phyloP scores from a whole-genome alignment of 768 basidiomycete genomes.

The Rhodotorula kratochvilovae region DNA sequence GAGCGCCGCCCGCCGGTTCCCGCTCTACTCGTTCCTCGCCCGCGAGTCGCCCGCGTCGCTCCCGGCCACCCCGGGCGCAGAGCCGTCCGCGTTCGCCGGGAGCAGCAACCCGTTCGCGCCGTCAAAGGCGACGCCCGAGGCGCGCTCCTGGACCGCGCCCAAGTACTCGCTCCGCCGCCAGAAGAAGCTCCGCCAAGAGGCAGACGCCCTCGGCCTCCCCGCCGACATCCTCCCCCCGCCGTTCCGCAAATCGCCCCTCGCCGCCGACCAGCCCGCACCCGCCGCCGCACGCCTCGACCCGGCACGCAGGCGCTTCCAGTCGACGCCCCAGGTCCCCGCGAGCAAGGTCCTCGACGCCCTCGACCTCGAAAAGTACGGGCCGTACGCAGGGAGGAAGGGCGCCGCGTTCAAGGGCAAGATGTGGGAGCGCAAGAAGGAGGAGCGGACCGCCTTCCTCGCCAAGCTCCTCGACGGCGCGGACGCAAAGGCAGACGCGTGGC shows the following conservation, averaged over 20 bases:
- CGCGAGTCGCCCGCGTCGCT: slow-evolving; percentile 32
- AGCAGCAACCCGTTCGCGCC: slow-evolving; percentile 32
- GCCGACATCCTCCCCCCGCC: slow-evolving; percentile 20
- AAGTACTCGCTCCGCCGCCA: slow-evolving; percentile 37
- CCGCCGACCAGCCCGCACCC: not conserved
- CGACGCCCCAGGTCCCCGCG: slow-evolving; percentile 12
- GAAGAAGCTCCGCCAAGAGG: slow-evolving; percentile 25
- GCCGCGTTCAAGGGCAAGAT: slow-evolving; percentile 40
- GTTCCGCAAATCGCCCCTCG: not conserved
- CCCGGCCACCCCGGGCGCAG: not conserved
- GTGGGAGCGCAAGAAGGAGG: slow-evolving; percentile 35
- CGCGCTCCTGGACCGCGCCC: slow-evolving; percentile 30
- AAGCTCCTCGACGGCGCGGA: slow-evolving; percentile 22
- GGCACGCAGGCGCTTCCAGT: not conserved
- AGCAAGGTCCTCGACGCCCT: slow-evolving; percentile 22
- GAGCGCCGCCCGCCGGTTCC: slow-evolving; percentile 8
- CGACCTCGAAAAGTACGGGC: slow-evolving; percentile 29
- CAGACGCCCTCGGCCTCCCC: slow-evolving; percentile 2
- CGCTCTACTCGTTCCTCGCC: slow-evolving; percentile 30
- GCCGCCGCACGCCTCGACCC: slow-evolving; percentile 2
- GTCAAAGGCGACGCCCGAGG: slow-evolving; percentile 6
- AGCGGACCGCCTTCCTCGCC: slow-evolving; percentile 13
- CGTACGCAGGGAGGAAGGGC: slow-evolving; percentile 36
- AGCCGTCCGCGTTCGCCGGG: slow-evolving; percentile 11
- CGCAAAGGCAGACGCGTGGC: slow-evolving; percentile 20